phyloP scores from a whole-genome alignment of 2,329 filamentous ascomycete genomes.

The Penicillium olsonii region DNA sequence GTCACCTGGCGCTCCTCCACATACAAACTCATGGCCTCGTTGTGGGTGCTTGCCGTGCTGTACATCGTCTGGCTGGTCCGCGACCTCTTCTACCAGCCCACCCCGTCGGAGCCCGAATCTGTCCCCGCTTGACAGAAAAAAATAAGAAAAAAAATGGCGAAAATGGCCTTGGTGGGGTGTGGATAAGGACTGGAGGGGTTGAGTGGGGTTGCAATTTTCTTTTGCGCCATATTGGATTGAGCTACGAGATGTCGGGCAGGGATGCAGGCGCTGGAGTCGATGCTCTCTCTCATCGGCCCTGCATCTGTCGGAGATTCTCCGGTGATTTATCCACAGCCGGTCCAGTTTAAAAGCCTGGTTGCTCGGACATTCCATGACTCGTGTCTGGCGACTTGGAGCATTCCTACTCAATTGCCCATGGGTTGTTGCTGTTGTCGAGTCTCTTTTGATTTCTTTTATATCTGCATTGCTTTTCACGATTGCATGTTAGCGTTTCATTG shows the following conservation, averaged over 20 bases:
- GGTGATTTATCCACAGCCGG: background rate
- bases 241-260: background rate
- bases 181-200: background rate
- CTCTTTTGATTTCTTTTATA: slow-evolving; percentile 2
- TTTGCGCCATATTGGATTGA: background rate
- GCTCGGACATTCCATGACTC: too few species aligned
- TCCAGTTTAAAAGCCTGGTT: background rate
- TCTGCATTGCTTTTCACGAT: slow-evolving; percentile 6
- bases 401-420: too few species aligned
- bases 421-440: background rate
- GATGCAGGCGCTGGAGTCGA: background rate
- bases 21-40: slow-evolving; percentile 43
- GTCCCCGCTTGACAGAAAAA: background rate
- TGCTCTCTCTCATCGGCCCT: background rate
- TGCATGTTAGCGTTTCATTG: slow-evolving; percentile 7
- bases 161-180: background rate
- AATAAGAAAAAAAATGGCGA: background rate
- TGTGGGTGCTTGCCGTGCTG: slow-evolving; percentile 42
- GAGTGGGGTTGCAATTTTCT: background rate
- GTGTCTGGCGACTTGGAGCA: too few species aligned
- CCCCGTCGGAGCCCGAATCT: slow-evolving; percentile 22
- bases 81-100: slow-evolving; percentile 40
- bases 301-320: background rate
- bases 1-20: slow-evolving; percentile 47
- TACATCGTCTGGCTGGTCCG: slow-evolving; percentile 45